phyloP scores from a whole-genome alignment of 2,329 filamentous ascomycete genomes.

The Talaromyces piceae region DNA sequence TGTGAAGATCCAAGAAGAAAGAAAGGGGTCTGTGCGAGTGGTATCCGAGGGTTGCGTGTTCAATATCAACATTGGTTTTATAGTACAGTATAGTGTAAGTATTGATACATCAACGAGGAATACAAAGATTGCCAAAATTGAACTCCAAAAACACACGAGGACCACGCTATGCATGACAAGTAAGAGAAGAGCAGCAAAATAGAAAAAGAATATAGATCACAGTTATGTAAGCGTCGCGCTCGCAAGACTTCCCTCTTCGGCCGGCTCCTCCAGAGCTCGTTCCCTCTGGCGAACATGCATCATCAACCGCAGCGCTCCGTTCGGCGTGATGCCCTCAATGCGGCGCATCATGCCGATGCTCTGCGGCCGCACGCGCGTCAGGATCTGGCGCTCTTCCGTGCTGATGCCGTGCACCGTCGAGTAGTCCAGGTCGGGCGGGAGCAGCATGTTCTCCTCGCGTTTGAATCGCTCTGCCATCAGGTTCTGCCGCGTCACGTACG shows the following conservation, averaged over 20 bases:
- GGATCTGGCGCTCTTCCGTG: slow-evolving; percentile 65
- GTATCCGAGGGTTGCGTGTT: too few relatives aligned
- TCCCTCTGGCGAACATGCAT: slow-evolving; percentile 31
- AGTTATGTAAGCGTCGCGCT: not conserved
- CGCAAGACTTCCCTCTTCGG: not conserved
- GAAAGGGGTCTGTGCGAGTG: too few relatives aligned
- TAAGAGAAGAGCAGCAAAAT: not conserved
- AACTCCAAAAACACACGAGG: not conserved
- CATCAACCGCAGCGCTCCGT: slow-evolving; percentile 37
- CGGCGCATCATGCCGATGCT: slow-evolving; percentile 81
- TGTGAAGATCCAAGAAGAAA: too few relatives aligned
- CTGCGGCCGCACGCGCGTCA: slow-evolving; percentile 67
- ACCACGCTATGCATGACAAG: not conserved
- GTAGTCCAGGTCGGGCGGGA: slow-evolving; percentile 75
- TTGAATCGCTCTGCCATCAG: slow-evolving; percentile 59
- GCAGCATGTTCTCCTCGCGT: slow-evolving; percentile 65
- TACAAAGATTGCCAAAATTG: not conserved
- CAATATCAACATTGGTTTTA: not conserved
- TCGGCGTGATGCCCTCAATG: slow-evolving; percentile 63
- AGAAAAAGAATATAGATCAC: not conserved
- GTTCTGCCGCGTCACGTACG: slow-evolving; percentile 70
- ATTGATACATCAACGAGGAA: not conserved
- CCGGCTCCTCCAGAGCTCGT: too few relatives aligned
- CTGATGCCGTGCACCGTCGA: slow-evolving; percentile 64
- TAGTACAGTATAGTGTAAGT: not conserved